Evolutionary conservation across 257 asterid species (phyloP).

Genomic region (Nemophila menziesii): DNA sequence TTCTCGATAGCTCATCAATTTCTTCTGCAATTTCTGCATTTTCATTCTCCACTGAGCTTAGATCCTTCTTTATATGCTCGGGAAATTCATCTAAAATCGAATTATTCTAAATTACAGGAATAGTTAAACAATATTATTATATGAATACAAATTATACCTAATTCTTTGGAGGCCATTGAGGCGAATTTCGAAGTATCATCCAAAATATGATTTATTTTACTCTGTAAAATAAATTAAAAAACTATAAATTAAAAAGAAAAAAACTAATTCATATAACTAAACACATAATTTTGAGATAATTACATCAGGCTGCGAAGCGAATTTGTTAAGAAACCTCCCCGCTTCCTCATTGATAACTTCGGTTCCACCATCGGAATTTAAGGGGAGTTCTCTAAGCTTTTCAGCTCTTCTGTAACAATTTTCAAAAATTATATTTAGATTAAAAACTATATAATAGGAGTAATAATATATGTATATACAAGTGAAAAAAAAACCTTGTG

Average conservation of each 20-base stretch:
- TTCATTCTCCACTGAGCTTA: slow-evolving; percentile 42
- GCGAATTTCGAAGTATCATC: slow-evolving; percentile 27
- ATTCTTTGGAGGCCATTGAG: slow-evolving; percentile 32
- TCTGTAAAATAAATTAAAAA: slow-evolving; percentile 22
- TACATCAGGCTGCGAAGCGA: slow-evolving; percentile 46
- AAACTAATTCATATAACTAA: too few species aligned
- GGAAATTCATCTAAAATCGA: slow-evolving; percentile 39
- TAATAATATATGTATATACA: not conserved
- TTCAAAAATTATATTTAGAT: not conserved
- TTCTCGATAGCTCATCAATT: slow-evolving; percentile 40
- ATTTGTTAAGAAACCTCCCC: slow-evolving; percentile 25
- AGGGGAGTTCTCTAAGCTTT: slow-evolving; percentile 39
- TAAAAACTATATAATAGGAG: too few species aligned
- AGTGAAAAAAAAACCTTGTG: slow-evolving; percentile 15
- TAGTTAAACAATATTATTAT: not conserved
- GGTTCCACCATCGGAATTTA: slow-evolving; percentile 5
- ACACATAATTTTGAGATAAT: not conserved
- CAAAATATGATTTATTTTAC: slow-evolving; percentile 24
- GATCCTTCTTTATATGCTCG: slow-evolving; percentile 40
- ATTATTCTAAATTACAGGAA: not conserved
- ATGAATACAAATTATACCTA: slow-evolving; percentile 39
- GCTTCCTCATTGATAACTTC: slow-evolving; percentile 19
- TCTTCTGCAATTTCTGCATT: slow-evolving; percentile 34
- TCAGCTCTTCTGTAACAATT: slow-evolving; percentile 31
- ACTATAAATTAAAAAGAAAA: not conserved